phyloP scores from a whole-genome alignment of 768 basidiomycete genomes.

The Russula sp. region DNA sequence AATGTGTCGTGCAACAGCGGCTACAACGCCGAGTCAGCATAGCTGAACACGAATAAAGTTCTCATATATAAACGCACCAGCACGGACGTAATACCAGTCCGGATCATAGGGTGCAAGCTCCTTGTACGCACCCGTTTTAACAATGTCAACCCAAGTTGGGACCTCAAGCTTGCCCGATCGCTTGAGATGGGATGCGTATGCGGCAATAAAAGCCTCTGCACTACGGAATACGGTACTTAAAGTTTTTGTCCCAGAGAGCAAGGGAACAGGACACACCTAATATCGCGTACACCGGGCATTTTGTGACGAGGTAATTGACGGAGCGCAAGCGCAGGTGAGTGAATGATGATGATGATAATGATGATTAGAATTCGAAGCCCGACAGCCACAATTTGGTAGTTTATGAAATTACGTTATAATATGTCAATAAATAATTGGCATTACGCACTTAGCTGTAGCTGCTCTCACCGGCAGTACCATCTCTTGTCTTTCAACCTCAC shows the following conservation, averaged over 20 bases:
- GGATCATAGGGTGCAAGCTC: constrained; percentile 99
- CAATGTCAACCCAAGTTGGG: constrained; percentile 95
- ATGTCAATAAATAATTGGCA: not conserved
- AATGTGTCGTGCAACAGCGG: constrained; percentile 96
- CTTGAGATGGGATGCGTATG: constrained; percentile 94
- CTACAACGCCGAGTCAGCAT: constrained; percentile 34
- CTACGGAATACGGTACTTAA: constrained; percentile 34
- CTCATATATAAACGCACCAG: constrained; percentile 55
- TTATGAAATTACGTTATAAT: constrained; percentile 9
- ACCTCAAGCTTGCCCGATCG: constrained; percentile 99
- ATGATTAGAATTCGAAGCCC: not conserved
- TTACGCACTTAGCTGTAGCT: no score
- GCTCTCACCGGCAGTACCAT: constrained; percentile 38
- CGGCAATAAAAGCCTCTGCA: constrained; percentile 88
- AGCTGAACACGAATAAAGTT: not conserved
- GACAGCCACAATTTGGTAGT: constrained; percentile 22
- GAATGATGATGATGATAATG: constrained; percentile 9
- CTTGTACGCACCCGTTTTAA: constrained; percentile 97
- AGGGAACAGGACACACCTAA: constrained; percentile 30
- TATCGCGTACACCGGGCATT: constrained; percentile 43
- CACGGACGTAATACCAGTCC: constrained; percentile 99
- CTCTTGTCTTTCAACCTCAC: constrained; percentile 32
- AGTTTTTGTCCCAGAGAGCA: not conserved
- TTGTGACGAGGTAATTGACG: constrained; percentile 23
- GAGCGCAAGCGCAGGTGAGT: not conserved